Evolutionary conservation across 257 asterid genomes (phyloP).

Genomic region (Solanum phureja): DNA sequence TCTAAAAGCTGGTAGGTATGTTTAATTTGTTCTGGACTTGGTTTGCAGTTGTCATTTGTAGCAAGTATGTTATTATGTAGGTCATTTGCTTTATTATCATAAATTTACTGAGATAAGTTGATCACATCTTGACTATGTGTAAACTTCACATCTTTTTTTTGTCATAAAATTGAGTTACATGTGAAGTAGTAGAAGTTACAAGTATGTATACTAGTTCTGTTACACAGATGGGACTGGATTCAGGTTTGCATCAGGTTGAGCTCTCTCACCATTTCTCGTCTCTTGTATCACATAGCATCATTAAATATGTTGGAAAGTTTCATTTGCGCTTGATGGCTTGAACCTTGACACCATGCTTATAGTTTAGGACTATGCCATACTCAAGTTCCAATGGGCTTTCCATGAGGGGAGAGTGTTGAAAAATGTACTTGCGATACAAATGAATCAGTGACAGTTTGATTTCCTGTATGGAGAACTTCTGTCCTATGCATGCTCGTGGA

Average conservation of each 20-base stretch:
- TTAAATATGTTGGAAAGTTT: background rate
- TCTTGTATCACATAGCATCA: background rate
- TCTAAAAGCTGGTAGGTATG: background rate
- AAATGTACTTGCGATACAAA: constrained; percentile 54
- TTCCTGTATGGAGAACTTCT: constrained; percentile 83
- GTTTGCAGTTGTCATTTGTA: constrained; percentile 4
- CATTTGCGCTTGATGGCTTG: constrained; percentile 50
- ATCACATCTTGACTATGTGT: background rate
- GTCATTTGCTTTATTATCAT: background rate
- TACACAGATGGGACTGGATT: background rate
- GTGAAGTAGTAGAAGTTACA: background rate
- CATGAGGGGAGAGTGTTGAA: constrained; percentile 69
- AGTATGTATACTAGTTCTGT: background rate
- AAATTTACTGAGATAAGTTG: background rate
- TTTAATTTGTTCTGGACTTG: background rate
- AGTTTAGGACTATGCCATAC: constrained; percentile 73
- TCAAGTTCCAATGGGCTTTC: constrained; percentile 69
- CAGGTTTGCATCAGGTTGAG: background rate
- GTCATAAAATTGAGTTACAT: background rate
- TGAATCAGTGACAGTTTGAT: constrained; percentile 67
- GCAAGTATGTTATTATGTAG: constrained; percentile 16
- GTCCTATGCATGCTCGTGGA: constrained; percentile 90
- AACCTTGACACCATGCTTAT: constrained; percentile 75
- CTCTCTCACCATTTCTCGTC: background rate
- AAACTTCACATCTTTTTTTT: background rate